Base-by-base conservation (phyloP, 2,329 filamentous ascomycete genomes). In the Epichloe baconii region DNA sequence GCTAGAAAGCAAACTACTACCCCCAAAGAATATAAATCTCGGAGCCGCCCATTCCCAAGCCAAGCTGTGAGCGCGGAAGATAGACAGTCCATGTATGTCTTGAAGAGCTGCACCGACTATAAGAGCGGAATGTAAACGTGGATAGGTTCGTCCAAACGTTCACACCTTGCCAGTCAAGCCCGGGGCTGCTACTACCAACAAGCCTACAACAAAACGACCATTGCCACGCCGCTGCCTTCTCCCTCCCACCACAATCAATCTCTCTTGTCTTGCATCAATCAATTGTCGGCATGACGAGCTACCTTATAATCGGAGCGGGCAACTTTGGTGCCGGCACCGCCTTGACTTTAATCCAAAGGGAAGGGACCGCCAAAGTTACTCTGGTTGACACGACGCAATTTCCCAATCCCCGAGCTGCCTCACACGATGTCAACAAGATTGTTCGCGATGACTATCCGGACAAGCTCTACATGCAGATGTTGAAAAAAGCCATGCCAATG, bases 341-440 rank as follows among this genome's bases (percentile, higher is more conserved):
- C 47, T 61, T 71, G 44, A 60, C 61, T 21, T 62, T 70, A 21
- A 61, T 62, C 38, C 58, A 58, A 38, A 57, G 61, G 52, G 59
- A 63, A 37, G 53, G 56, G 42, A 53, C 52, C 4, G 46, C 59
- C 52, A 60, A 59, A 15, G 61, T 71, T 36, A 65, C 60, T 6
- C 62, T 71, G 23, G 57, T 71, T 47, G 68, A 71, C 55, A 64
- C 64, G 12, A 60, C 64, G 2, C 52, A 55, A 14, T 66, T 59
- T 35, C 66, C 68, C 49, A 70, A 67, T 52, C 67, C 67, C 34
- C 61, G 66, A 49, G 67, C 68, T 17, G 68, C 68, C n/a, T 71
- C 68, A 11, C 78, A 79, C 37, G 69, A 71, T 54, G 62, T 70
- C 56, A 71, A 69, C 65, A 71, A 71, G 60, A 71, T 71, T 52